Conservation (phyloP, 2,329 filamentous ascomycete species). For the Parastagonospora avenae region DNA sequence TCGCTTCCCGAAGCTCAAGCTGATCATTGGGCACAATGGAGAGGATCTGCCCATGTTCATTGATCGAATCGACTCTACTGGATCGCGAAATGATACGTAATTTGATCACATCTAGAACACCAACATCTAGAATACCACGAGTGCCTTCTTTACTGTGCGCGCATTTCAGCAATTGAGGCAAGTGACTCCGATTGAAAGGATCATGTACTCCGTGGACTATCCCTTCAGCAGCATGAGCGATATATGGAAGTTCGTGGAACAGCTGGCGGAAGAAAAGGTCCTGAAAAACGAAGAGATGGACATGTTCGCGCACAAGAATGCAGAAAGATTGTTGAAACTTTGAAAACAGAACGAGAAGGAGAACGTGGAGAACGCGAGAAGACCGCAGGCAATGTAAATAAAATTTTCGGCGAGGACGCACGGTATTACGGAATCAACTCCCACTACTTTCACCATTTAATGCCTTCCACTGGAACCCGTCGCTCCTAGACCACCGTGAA, state of each 20-base stretch:
- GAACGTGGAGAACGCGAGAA: too few species aligned
- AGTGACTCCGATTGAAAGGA: conserved; percentile 49
- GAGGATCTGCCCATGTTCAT: conserved; percentile 58
- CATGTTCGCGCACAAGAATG: conserved; percentile 56
- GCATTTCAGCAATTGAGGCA: conserved; percentile 50
- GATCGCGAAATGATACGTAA: conserved; percentile 20
- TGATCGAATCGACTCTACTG: conserved; percentile 12
- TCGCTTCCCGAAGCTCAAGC: conserved; percentile 57
- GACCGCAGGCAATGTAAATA: too few species aligned
- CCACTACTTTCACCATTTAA: too few species aligned
- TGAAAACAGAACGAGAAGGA: neutral
- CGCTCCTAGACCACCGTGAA: too few species aligned
- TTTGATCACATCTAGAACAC: conserved; percentile 57
- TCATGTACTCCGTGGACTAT: conserved; percentile 64
- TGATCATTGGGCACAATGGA: conserved; percentile 61
- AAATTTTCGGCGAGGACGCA: too few species aligned
- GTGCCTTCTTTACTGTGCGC: conserved; percentile 57
- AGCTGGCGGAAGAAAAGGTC: conserved; percentile 53
- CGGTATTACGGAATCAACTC: too few species aligned
- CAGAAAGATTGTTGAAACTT: conserved; percentile 40
- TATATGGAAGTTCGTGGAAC: conserved; percentile 55
- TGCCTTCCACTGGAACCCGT: too few species aligned
- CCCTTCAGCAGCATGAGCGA: conserved; percentile 47
- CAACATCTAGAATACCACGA: conserved; percentile 64
- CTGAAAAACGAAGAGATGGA: conserved; percentile 56